These are phyloP conservation scores for Aspergillus haitiensis DNA, from an alignment of 495 filamentous ascomycete species.

Conservation along the genomic window DNA sequence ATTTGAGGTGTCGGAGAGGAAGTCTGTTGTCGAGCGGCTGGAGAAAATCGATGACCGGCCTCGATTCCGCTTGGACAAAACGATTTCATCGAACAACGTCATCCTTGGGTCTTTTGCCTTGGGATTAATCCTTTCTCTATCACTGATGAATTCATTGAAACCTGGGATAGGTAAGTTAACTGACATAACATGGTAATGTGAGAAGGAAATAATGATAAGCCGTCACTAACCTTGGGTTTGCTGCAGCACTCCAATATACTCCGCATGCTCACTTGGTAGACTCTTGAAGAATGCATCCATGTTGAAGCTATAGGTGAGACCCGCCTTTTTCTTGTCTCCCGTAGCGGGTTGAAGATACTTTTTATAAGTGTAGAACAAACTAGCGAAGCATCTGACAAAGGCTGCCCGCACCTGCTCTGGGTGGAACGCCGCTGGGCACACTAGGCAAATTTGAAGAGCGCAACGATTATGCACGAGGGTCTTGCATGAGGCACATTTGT, in stretches of 20 bases:
- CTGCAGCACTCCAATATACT: conserved; percentile 82
- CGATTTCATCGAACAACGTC: conserved; percentile 92
- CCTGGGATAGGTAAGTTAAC: conserved; percentile 44
- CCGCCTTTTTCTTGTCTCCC: conserved; percentile 80
- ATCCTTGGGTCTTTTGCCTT: conserved; percentile 64
- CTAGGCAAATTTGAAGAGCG: conserved; percentile 74
- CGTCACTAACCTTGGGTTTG: conserved; percentile 79
- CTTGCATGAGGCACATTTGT: conserved; percentile 77
- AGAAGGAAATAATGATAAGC: not conserved
- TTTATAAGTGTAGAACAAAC: conserved; percentile 93
- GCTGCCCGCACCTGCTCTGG: conserved; percentile 87
- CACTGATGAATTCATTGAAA: conserved; percentile 96
- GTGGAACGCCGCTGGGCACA: conserved; percentile 88
- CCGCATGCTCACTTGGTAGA: conserved; percentile 84
- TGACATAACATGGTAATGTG: not conserved
- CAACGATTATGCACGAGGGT: conserved; percentile 79
- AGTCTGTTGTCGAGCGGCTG: conserved; percentile 57
- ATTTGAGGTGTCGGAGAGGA: conserved; percentile 81
- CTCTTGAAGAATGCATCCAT: conserved; percentile 91
- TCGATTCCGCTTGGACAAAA: conserved; percentile 89
- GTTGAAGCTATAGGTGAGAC: conserved; percentile 88
- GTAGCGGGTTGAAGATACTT: conserved; percentile 74
- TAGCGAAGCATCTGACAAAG: conserved; percentile 91
- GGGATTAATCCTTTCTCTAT: conserved; percentile 63
- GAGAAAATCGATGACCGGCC: conserved; percentile 60